These are phyloP conservation scores for Aspergillus sp. DNA, from an alignment of 2,329 filamentous ascomycete genomes.

Conservation along the genomic window DNA sequence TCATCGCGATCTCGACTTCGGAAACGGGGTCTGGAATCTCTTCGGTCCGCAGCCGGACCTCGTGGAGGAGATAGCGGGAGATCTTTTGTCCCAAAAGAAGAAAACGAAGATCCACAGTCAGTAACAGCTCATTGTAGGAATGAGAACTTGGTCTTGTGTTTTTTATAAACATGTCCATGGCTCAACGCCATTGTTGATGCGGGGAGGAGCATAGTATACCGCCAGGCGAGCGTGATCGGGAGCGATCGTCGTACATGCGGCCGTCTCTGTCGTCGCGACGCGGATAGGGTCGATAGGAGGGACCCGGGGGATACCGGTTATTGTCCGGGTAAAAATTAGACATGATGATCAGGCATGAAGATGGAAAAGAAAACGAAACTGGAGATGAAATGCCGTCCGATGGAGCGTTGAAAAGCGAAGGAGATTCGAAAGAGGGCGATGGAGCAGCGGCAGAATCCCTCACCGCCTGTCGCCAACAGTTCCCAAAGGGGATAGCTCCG, in stretches of 20 bases:
- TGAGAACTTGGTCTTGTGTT: slow-evolving; percentile 5
- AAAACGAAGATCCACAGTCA: slow-evolving; percentile 27
- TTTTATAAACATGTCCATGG: slow-evolving; percentile 14
- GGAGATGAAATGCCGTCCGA: neutral
- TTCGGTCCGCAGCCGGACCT: slow-evolving; percentile 32
- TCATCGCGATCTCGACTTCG: slow-evolving; percentile 32
- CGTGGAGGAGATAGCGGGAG: slow-evolving; percentile 29
- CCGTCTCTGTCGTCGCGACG: slow-evolving; percentile 35
- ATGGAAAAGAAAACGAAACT: neutral
- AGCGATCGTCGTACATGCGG: slow-evolving; percentile 44
- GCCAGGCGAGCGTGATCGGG: slow-evolving; percentile 39
- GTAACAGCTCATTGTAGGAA: slow-evolving; percentile 24
- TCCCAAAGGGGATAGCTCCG: too few relatives aligned
- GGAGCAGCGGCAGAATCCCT: slow-evolving; percentile 10
- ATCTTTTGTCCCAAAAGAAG: slow-evolving; percentile 24
- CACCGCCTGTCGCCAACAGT: slow-evolving; percentile 7
- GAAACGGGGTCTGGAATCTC: slow-evolving; percentile 25
- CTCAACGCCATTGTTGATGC: slow-evolving; percentile 34
- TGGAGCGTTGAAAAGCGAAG: neutral
- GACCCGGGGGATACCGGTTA: slow-evolving; percentile 17
- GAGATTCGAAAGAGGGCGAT: neutral
- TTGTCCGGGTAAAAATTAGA: slow-evolving; percentile 24
- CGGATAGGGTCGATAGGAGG: slow-evolving; percentile 19
- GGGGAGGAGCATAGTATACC: slow-evolving; percentile 39
- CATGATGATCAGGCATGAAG: slow-evolving; percentile 18